Evolutionary conservation across 192 early-diverging fungal species (phyloP), one percentile per base, ranked within the genome.

Genomic region (Cetraspora pellucida): DNA sequence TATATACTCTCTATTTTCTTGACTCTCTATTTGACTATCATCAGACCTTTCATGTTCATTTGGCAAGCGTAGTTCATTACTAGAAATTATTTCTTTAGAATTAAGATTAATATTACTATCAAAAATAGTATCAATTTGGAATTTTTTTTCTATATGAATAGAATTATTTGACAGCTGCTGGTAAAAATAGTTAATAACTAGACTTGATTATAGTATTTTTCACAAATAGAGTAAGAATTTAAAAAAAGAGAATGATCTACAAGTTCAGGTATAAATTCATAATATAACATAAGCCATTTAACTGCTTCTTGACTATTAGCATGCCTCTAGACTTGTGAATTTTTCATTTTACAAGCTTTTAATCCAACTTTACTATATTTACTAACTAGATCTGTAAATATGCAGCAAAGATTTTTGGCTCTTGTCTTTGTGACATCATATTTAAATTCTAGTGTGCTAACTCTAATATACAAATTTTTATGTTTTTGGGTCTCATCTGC

Each of bases 261-360:
- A 8, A 64, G 28, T 64, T 64, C 61, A 64, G 61, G 28, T 13
- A 64, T 7, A 64, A 37, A 64, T 13, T 31, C 30, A 59, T 64
- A 6, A 64, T 64, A 64, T 30, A 64, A 28, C 7, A 43, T 13
- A 64, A 64, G 61, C 30, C 28, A 17, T 6, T 30, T 64, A 30
- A 21, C 61, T 52, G 49, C 16, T 70, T 70, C 46, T 27, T 70
- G 44, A 50, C 23, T 57, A 57, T 13, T 57, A 72, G 71, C 68
- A 70, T 70, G 46, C 14, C 68, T 8, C 68, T 46, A 70, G 7
- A 50, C 27, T 49, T 70, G 68, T 47, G 19, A n/a, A n/a, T n/a
- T n/a, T n/a, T n/a, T n/a, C n/a, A n/a, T n/a, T n/a, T n/a, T n/a
- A n/a, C n/a, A n/a, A n/a, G n/a, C n/a, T n/a, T n/a, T n/a, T n/a